A percentile compares a stretch with the other conserved stretches of the same genome.
Evolutionary conservation across 345 rosid species (phyloP).

Genomic region (Pseudoturritis turrita): DNA sequence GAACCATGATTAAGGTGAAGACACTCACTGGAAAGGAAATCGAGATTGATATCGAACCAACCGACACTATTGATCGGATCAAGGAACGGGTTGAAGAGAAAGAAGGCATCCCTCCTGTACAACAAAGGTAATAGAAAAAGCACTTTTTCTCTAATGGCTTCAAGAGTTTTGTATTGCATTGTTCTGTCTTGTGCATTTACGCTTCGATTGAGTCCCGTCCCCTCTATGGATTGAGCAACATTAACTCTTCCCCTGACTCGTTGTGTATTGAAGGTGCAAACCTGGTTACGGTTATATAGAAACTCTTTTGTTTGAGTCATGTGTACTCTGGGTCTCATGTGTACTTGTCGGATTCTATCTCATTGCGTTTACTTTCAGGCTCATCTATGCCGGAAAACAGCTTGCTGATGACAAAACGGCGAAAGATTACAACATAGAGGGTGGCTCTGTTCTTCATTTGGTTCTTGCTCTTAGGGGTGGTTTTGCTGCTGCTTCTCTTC

Average conservation of each 20-base stretch:
- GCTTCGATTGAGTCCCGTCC: not conserved
- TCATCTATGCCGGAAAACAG: conserved; percentile 95
- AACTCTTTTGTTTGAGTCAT: not conserved
- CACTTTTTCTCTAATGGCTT: not conserved
- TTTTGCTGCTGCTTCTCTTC: not conserved
- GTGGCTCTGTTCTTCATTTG: conserved; percentile 97
- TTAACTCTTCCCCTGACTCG: not conserved
- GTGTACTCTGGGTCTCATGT: not conserved
- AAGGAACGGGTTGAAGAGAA: conserved; percentile 96
- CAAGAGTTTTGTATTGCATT: not conserved
- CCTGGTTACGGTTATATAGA: not conserved
- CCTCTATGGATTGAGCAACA: not conserved
- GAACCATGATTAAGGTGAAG: conserved; percentile 96
- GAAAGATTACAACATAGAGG: conserved; percentile 84
- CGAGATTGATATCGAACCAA: conserved; percentile 93
- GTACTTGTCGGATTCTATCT: not conserved
- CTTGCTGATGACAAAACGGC: conserved; percentile 97
- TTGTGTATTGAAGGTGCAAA: not conserved
- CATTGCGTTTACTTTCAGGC: conserved; percentile 37
- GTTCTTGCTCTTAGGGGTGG: conserved; percentile 98
- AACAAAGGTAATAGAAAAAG: conserved; percentile 71
- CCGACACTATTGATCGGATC: conserved; percentile 87
- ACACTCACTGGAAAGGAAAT: conserved; percentile 95
- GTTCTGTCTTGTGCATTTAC: not conserved
- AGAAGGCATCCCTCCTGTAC: conserved; percentile 98